Evolutionary conservation across 2,329 filamentous ascomycete genomes (phyloP).

Genomic region (Penicillium sp.): DNA sequence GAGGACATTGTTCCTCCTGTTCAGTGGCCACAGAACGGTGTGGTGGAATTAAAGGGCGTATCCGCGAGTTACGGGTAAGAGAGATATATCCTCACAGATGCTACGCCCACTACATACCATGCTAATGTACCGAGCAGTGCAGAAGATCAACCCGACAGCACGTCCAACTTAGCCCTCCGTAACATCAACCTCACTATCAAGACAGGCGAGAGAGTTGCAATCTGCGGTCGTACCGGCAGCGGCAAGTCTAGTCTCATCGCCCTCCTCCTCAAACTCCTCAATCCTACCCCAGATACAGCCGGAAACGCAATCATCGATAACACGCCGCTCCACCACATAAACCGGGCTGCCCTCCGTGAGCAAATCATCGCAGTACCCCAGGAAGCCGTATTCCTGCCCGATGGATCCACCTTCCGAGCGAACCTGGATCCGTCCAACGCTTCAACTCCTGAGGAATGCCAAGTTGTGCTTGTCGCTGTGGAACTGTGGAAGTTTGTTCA

Average conservation of each 20-base stretch:
- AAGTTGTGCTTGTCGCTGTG: background rate
- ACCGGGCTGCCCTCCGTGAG: background rate
- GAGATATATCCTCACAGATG: background rate
- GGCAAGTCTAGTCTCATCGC: background rate
- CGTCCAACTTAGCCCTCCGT: background rate
- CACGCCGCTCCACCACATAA: background rate
- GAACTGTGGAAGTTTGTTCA: background rate
- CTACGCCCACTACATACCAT: background rate
- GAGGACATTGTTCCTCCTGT: background rate
- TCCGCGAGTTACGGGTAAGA: background rate
- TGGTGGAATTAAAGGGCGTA: background rate
- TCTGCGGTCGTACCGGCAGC: background rate
- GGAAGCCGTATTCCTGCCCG: background rate
- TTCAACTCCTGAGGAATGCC: background rate
- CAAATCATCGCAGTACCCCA: background rate
- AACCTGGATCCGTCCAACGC: background rate
- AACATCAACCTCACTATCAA: background rate
- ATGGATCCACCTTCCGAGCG: background rate
- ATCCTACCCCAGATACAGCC: background rate
- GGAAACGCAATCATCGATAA: background rate
- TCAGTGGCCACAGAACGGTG: background rate
- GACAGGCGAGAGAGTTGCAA: background rate
- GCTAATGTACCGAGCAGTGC: background rate
- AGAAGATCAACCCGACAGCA: background rate
- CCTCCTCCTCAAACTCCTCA: background rate